Conservation (phyloP, 371 early-diverging fungal species). For the Mucor sp. region DNA sequence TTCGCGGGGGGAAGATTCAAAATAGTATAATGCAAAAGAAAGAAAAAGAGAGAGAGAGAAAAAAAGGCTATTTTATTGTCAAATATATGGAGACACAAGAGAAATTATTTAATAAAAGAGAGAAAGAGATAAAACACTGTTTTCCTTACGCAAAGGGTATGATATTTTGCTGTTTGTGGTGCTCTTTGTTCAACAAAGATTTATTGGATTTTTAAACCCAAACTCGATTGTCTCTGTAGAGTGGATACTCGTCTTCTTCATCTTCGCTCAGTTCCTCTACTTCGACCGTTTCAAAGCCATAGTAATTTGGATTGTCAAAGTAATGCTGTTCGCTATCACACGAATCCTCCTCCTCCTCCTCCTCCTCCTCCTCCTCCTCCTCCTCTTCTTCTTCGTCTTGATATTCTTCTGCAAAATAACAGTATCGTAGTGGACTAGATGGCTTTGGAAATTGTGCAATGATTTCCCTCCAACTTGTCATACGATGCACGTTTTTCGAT, state of each 20-base stretch:
- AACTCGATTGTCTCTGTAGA: constrained; percentile 21
- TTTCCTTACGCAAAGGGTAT: neutral
- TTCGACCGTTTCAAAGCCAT: constrained; percentile 29
- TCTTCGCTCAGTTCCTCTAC: constrained; percentile 29
- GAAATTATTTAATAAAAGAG: constrained; percentile 1
- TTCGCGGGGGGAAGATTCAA: neutral
- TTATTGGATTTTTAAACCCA: constrained; percentile 20
- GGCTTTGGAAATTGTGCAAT: constrained; percentile 53
- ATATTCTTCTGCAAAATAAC: constrained; percentile 28
- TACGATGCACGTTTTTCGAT: constrained; percentile 47
- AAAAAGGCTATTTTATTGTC: neutral
- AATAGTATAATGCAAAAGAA: neutral
- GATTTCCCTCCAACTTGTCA: constrained; percentile 51
- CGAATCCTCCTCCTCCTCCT: constrained; percentile 1
- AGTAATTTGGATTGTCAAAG: neutral
- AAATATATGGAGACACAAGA: constrained; percentile 1
- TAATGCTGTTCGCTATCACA: neutral
- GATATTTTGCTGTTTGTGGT: neutral
- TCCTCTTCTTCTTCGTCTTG: constrained; percentile 10
- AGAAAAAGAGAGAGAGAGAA: constrained; percentile 5
- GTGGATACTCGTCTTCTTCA: constrained; percentile 12
- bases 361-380: constrained; percentile 8
- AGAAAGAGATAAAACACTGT: constrained; percentile 1
- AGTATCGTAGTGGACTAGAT: constrained; percentile 46
- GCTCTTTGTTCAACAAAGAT: constrained; percentile 3